Evolutionary conservation across 2,329 filamentous ascomycete species (phyloP).

Genomic region (Zymoseptoria pseudotritici): DNA sequence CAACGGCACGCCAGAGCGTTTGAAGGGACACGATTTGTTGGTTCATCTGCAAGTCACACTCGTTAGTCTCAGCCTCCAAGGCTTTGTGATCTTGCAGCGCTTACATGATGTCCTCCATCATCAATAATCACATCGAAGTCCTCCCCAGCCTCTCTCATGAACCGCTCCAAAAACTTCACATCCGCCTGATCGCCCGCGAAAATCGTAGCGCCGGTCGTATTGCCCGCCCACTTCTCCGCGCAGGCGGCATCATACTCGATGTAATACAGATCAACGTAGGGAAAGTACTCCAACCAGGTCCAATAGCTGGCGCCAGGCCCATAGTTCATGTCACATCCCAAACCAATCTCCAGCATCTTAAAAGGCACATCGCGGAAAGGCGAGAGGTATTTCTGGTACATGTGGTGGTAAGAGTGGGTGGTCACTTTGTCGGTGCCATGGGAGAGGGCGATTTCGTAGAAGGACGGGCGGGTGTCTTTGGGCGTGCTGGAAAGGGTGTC

Average conservation of each 20-base stretch:
- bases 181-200: slow-evolving; percentile 37
- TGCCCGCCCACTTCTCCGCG: slow-evolving; percentile 31
- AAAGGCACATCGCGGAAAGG: slow-evolving; percentile 27
- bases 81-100: no score
- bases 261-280: slow-evolving; percentile 36
- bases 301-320: slow-evolving; percentile 35
- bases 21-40: slow-evolving; percentile 34
- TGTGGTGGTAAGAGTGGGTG: slow-evolving; percentile 33
- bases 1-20: slow-evolving; percentile 32
- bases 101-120: slow-evolving; percentile 34
- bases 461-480: slow-evolving; percentile 9
- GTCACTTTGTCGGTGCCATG: slow-evolving; percentile 38
- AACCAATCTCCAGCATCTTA: slow-evolving; percentile 38
- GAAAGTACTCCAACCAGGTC: slow-evolving; percentile 37
- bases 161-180: slow-evolving; percentile 30
- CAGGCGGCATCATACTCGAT: slow-evolving; percentile 36
- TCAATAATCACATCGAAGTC: slow-evolving; percentile 39
- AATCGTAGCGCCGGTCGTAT: slow-evolving; percentile 32
- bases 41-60: no score
- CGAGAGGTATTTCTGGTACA: slow-evolving; percentile 37
- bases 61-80: no score
- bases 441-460: slow-evolving; percentile 31
- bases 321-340: slow-evolving; percentile 36
- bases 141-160: slow-evolving; percentile 28
- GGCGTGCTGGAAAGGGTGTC: background rate